Base-by-base conservation (phyloP, 1,139 yeast species). In the Debaryomycetaceae sp. region DNA sequence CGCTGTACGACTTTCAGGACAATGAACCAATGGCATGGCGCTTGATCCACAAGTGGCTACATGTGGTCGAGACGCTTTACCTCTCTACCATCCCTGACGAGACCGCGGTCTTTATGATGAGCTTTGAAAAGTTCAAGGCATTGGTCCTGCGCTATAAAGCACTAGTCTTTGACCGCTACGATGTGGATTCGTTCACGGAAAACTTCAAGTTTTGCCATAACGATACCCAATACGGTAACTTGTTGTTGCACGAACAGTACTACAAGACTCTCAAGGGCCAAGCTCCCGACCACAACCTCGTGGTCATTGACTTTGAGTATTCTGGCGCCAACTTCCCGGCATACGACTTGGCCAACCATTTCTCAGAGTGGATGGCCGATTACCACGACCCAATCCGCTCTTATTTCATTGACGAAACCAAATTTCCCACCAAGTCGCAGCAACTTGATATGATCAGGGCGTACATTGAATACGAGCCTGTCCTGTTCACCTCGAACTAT, bases 301-400 rank as follows among this genome's bases (percentile, higher is more conserved):
- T 83, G 12, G 98, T 90, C 13, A 90, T 90, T 46, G 98, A 90
- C 52, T 90, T 90, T 51, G 98, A 90, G 55, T 90, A 87, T 51
- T 77, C 95, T 1, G 96, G 96, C 2, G 78, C 95, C n/a, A 90
- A 87, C 47, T 67, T 78, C 31, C 86, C 95, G 1, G 95, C 94
- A 1, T 82, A 65, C 49, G 98, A 90, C 50, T 72, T 90, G 32
- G 87, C 86, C 13, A 87, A 90, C 51, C 97, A 90, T 55, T 69
- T 71, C 36, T 71, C 82, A 39, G 98, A 90, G 55, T 90, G 98
- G 98, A 90, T 87, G 97, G 71, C 85, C 25, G 85, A 90, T 55
- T 90, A 87, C 49, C 85, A 80, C 45, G 74, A 78, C 42, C 73
- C 78, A 2, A 62, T 64, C 15, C 53, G 53, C 32, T 72, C 93